Percentiles rank a stretch among this genome's conserved stretches.
phyloP scores from a whole-genome alignment of 140 eudicot species.

The Oenanthe javanica region DNA sequence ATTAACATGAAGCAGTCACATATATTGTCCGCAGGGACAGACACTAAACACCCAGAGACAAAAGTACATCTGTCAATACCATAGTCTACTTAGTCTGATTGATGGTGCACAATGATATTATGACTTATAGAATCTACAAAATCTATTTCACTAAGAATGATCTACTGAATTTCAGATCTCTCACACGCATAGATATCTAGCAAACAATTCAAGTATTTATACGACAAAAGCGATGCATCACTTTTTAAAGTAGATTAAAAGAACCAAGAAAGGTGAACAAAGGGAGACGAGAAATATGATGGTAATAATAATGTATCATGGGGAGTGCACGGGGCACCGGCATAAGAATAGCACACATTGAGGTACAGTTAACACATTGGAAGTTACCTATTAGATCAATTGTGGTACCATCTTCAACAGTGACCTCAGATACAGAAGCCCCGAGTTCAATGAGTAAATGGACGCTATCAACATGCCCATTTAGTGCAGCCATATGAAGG shows the following conservation, averaged over 20 bases:
- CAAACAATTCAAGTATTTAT: background rate
- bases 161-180: background rate
- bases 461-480: constrained; percentile 75
- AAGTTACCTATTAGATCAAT: constrained; percentile 77
- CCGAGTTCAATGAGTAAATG: constrained; percentile 85
- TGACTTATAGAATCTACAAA: background rate
- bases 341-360: background rate
- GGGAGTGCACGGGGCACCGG: background rate
- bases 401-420: constrained; percentile 84
- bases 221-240: background rate
- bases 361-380: background rate
- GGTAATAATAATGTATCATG: background rate
- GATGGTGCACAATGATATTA: background rate
- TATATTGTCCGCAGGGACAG: background rate
- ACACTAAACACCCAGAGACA: background rate
- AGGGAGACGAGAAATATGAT: background rate
- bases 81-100: background rate
- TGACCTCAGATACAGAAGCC: constrained; percentile 57
- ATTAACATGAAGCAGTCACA: background rate
- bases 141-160: background rate
- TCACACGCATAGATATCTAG: background rate
- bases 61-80: background rate
- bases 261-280: background rate
- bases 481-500: constrained; percentile 98
- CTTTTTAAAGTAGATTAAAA: background rate